Evolutionary conservation across 192 early-diverging fungal species (phyloP).

Genomic region (Umbelopsis vinacea): DNA sequence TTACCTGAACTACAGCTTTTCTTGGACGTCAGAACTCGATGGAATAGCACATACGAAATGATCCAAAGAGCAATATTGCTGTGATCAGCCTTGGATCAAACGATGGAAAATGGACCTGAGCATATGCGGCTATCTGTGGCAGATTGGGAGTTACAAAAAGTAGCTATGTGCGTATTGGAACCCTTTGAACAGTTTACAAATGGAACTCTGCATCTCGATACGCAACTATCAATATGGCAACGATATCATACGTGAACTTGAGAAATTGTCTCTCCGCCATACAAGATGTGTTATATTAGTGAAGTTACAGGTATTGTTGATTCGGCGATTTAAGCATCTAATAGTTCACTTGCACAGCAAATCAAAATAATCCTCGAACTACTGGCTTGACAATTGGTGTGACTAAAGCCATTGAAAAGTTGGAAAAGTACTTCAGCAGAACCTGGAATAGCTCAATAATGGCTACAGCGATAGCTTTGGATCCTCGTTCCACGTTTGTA

Average conservation of each 20-base stretch:
- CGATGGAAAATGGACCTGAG: neutral
- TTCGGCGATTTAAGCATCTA: neutral
- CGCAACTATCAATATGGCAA: neutral
- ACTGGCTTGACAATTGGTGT: neutral
- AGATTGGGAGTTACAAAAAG: neutral
- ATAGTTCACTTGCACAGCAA: neutral
- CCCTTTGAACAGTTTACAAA: neutral
- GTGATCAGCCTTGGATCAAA: neutral
- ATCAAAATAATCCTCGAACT: neutral
- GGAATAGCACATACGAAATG: neutral
- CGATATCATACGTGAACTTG: neutral
- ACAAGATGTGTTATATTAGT: neutral
- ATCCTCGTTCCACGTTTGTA: neutral
- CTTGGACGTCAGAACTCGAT: constrained; percentile 4
- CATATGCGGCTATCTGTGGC: neutral
- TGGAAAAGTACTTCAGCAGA: neutral
- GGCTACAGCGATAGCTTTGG: neutral
- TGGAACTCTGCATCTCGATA: neutral
- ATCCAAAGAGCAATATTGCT: neutral
- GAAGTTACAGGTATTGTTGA: neutral
- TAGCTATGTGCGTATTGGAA: neutral
- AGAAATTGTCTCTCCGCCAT: neutral
- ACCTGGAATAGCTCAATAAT: neutral
- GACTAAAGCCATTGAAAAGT: neutral
- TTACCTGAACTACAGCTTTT: neutral